phyloP scores from a whole-genome alignment of 371 early-diverging fungal species.

The Choanephora cucurbitarum region DNA sequence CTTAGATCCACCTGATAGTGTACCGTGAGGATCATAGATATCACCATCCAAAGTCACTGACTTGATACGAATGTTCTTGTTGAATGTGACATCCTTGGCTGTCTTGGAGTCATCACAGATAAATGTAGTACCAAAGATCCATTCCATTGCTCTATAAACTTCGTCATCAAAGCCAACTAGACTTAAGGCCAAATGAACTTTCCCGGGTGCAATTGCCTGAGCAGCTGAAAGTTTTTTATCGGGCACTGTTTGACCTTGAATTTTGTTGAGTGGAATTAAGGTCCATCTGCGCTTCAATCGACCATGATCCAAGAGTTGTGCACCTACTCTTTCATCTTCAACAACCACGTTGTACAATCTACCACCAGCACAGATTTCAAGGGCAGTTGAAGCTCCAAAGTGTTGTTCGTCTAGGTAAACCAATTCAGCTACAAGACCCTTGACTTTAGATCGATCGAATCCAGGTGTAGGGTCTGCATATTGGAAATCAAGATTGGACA shows the following conservation, averaged over 20 bases:
- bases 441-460: constrained; percentile 89
- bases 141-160: constrained; percentile 87
- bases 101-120: constrained; percentile 89
- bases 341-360: constrained; percentile 95
- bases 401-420: constrained; percentile 70
- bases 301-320: constrained; percentile 82
- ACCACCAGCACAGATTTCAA: constrained; percentile 95
- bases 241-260: constrained; percentile 65
- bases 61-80: constrained; percentile 73
- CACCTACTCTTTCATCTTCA: constrained; percentile 86
- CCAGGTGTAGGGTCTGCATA: constrained; percentile 74
- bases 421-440: constrained; percentile 91
- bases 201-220: constrained; percentile 76
- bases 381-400: constrained; percentile 69
- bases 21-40: constrained; percentile 98
- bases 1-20: constrained; percentile 95
- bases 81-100: constrained; percentile 89
- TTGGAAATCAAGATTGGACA: constrained; percentile 68
- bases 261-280: constrained; percentile 98
- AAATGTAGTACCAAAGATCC: constrained; percentile 94
- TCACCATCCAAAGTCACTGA: constrained; percentile 99
- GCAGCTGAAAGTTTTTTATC: constrained; percentile 69
- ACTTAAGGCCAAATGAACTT: constrained; percentile 82
- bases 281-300: constrained; percentile 85
- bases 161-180: constrained; percentile 83